Evolutionary conservation across 805 yeast genomes (phyloP).

Genomic region (Tetrapisispora iriomotensis): DNA sequence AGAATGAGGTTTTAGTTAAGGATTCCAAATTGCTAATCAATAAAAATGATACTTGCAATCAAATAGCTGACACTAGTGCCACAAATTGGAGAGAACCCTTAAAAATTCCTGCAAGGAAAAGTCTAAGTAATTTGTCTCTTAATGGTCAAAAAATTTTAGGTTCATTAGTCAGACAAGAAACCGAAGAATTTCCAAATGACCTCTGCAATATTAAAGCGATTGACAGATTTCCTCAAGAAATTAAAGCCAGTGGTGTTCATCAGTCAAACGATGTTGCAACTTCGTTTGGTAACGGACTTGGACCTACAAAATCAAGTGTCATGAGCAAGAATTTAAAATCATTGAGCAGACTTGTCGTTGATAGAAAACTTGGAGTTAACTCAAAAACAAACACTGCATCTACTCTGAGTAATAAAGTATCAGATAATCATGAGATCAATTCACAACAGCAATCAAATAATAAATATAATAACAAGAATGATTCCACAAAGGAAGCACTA

Average conservation of each 20-base stretch:
- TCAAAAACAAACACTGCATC: neutral
- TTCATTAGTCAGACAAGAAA: conserved; percentile 19
- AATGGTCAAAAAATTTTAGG: conserved; percentile 3
- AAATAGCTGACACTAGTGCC: conserved; percentile 14
- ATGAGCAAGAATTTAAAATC: conserved; percentile 24
- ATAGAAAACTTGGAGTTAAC: conserved; percentile 18
- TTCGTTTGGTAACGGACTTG: conserved; percentile 27
- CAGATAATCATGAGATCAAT: neutral
- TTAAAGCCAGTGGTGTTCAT: conserved; percentile 31
- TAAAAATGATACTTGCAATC: neutral
- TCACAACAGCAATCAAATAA: neutral
- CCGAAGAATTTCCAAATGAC: conserved; percentile 27
- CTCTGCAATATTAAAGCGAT: conserved; percentile 17
- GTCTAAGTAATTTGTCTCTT: conserved; percentile 6
- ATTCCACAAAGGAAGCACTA: too few relatives aligned
- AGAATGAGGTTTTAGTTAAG: neutral
- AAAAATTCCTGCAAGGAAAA: conserved; percentile 7
- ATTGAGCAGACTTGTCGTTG: conserved; percentile 25
- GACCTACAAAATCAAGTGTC: conserved; percentile 28
- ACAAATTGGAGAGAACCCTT: conserved; percentile 32
- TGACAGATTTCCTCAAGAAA: conserved; percentile 24
- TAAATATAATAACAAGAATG: too few relatives aligned
- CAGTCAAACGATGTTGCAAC: conserved; percentile 31
- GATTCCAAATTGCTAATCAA: neutral
- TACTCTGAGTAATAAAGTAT: neutral